phyloP scores from a whole-genome alignment of 192 early-diverging fungal genomes.

The Pecoramyces ruminantium region DNA sequence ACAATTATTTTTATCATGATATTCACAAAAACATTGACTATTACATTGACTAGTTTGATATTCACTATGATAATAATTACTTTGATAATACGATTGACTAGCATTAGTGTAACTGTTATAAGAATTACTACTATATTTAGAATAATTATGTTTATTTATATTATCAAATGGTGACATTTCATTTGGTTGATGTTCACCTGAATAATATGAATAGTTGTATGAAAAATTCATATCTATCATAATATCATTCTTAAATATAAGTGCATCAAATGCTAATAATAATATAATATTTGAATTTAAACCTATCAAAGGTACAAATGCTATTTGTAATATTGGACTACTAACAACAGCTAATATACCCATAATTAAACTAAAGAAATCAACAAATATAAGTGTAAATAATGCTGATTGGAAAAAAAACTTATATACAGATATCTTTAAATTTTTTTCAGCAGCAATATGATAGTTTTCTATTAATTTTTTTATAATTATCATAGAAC shows the following conservation, averaged over 20 bases:
- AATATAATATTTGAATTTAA: neutral
- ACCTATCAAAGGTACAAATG: neutral
- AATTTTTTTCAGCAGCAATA: neutral
- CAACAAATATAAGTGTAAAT: neutral
- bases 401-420: neutral
- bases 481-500: neutral
- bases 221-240: neutral
- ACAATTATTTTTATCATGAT: too few relatives aligned
- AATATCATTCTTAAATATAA: neutral
- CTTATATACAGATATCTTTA: neutral
- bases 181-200: too few relatives aligned
- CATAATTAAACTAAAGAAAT: neutral
- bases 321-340: neutral
- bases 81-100: too few relatives aligned
- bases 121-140: too few relatives aligned
- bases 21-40: too few relatives aligned
- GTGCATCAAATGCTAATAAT: neutral
- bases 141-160: too few relatives aligned
- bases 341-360: neutral
- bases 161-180: too few relatives aligned
- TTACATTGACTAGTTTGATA: too few relatives aligned
- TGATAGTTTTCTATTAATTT: neutral
- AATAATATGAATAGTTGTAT: too few relatives aligned
- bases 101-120: too few relatives aligned
- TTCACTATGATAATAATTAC: too few relatives aligned